Evolutionary conservation across 129 eudicot species (phyloP).

Genomic region (Arctium lappa): DNA sequence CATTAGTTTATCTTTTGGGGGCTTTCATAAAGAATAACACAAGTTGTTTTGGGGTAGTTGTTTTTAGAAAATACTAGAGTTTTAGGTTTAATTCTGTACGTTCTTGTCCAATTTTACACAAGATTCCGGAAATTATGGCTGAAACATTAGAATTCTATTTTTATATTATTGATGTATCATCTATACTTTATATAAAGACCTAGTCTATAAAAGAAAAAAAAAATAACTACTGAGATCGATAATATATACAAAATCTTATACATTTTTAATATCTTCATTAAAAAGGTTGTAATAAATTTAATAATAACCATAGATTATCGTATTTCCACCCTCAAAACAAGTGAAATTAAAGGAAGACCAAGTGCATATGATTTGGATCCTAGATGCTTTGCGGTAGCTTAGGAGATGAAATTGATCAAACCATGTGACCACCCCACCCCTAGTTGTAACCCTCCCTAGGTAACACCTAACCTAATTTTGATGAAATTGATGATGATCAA

Average conservation of each 20-base stretch:
- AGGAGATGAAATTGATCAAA: conserved; percentile 30
- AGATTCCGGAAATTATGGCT: neutral
- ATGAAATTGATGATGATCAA: neutral
- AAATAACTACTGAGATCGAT: too few relatives aligned
- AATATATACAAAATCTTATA: too few relatives aligned
- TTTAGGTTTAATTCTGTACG: too few relatives aligned
- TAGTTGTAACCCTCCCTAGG: conserved; percentile 32
- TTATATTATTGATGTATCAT: neutral
- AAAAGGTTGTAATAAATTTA: neutral
- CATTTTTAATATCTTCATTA: neutral
- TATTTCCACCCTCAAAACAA: conserved; percentile 1
- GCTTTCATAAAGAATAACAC: too few relatives aligned
- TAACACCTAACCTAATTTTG: conserved; percentile 19
- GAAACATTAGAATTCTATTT: too few relatives aligned
- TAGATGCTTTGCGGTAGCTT: conserved; percentile 36
- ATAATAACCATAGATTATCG: neutral
- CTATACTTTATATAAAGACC: too few relatives aligned
- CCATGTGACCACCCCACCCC: conserved; percentile 28
- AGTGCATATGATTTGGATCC: conserved; percentile 29
- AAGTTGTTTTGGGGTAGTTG: too few relatives aligned
- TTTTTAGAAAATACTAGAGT: too few relatives aligned
- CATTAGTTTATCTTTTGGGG: neutral
- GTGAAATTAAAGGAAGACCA: conserved; percentile 6
- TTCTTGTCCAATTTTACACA: too few relatives aligned
- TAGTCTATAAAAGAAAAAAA: too few relatives aligned